These are phyloP conservation scores for Desmodesmus armatus DNA, from an alignment of 139 green algal genomes.

Conservation along the genomic window DNA sequence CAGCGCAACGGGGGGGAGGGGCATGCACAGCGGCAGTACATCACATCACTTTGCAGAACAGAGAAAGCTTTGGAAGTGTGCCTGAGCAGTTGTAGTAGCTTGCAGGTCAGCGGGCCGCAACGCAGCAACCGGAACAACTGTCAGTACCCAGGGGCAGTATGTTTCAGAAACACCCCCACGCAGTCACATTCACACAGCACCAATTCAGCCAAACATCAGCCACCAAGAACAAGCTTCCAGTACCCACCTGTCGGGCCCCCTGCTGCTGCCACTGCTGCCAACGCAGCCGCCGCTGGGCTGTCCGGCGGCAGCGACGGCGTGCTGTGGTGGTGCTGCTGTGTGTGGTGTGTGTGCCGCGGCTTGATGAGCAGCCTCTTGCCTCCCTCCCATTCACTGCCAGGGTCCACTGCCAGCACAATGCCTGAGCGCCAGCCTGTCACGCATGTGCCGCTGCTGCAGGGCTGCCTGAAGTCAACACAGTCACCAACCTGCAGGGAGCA, in stretches of 20 bases:
- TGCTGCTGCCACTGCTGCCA: slow-evolving; percentile 40
- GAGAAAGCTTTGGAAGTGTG: no score
- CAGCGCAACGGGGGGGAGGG: no score
- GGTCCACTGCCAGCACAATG: slow-evolving; percentile 12
- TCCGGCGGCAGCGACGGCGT: neutral
- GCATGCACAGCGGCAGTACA: no score
- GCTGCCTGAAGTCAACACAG: slow-evolving; percentile 26
- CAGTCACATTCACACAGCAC: no score
- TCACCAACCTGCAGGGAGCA: slow-evolving; percentile 18
- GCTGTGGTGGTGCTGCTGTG: neutral
- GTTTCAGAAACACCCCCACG: no score
- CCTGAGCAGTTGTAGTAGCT: no score
- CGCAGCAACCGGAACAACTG: no score
- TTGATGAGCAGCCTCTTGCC: slow-evolving; percentile 18
- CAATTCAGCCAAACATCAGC: no score
- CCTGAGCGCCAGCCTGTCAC: slow-evolving; percentile 33
- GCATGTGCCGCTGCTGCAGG: neutral
- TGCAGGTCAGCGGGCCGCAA: no score
- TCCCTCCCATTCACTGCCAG: slow-evolving; percentile 39
- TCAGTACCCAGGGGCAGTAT: no score
- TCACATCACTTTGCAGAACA: no score
- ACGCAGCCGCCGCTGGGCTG: neutral
- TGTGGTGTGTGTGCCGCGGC: slow-evolving; percentile 7
- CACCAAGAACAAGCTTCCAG: no score
- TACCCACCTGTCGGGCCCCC: neutral